phyloP scores from a whole-genome alignment of 2,329 filamentous ascomycete species.

The Aspergillus brunneoviolaceus region DNA sequence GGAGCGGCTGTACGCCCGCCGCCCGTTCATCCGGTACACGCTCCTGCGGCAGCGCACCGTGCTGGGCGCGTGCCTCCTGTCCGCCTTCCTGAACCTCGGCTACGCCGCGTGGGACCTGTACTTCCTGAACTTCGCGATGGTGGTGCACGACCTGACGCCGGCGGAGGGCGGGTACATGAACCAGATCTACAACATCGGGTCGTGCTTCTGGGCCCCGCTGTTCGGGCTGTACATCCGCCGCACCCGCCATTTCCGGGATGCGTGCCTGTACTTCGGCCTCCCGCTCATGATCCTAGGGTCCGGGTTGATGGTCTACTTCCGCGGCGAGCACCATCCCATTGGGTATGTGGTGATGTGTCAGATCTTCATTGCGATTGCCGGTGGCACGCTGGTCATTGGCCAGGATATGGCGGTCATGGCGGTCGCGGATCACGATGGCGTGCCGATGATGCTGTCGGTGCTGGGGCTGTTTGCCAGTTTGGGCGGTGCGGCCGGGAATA shows the following conservation, averaged over 20 bases:
- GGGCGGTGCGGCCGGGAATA: slow-evolving; percentile 36
- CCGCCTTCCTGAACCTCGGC: slow-evolving; percentile 49
- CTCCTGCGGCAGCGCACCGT: slow-evolving; percentile 52
- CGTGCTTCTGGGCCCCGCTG: slow-evolving; percentile 51
- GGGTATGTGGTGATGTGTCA: slow-evolving; percentile 57
- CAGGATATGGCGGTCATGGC: slow-evolving; percentile 61
- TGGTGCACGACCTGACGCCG: slow-evolving; percentile 48
- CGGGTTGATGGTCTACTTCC: slow-evolving; percentile 58
- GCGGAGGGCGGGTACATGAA: slow-evolving; percentile 49
- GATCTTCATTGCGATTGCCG: slow-evolving; percentile 56
- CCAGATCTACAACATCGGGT: slow-evolving; percentile 56
- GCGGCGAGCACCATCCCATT: slow-evolving; percentile 49
- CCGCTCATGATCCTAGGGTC: slow-evolving; percentile 54
- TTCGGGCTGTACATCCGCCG: slow-evolving; percentile 52
- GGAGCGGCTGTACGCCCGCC: slow-evolving; percentile 54
- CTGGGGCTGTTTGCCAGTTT: slow-evolving; percentile 36
- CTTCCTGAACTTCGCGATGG: slow-evolving; percentile 55
- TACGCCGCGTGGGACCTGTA: slow-evolving; percentile 57
- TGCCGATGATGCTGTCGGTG: slow-evolving; percentile 48
- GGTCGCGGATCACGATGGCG: slow-evolving; percentile 54
- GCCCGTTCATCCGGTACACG: slow-evolving; percentile 56
- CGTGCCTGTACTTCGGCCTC: slow-evolving; percentile 52
- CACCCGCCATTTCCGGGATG: slow-evolving; percentile 54
- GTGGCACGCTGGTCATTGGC: slow-evolving; percentile 55
- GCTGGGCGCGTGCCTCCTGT: slow-evolving; percentile 53